phyloP scores from a whole-genome alignment of 768 basidiomycete species.

The Asterophora parasitica region DNA sequence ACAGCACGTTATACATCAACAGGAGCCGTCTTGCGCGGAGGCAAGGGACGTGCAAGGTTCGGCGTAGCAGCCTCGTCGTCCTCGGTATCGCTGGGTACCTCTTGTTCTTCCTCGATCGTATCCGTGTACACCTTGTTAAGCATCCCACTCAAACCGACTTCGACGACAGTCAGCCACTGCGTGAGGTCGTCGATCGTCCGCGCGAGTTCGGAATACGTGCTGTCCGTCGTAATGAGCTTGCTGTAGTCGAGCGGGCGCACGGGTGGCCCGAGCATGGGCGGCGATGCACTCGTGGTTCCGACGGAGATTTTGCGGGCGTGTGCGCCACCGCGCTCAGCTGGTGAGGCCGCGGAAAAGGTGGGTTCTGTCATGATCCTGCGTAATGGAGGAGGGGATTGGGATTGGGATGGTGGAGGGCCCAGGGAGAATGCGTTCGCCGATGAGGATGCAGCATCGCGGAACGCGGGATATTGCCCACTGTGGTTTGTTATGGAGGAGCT shows the following conservation, averaged over 20 bases:
- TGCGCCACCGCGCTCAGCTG: constrained; percentile 6
- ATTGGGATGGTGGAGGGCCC: constrained; percentile 28
- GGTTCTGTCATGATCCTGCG: constrained; percentile 16
- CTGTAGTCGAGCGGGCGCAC: constrained; percentile 70
- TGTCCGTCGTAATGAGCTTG: constrained; percentile 47
- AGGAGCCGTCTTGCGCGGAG: constrained; percentile 1
- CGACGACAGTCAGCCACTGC: constrained; percentile 71
- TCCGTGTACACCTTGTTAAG: constrained; percentile 49
- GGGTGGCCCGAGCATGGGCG: constrained; percentile 34
- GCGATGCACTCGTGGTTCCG: constrained; percentile 21
- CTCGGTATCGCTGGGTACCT: constrained; percentile 23
- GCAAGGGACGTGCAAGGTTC: not conserved
- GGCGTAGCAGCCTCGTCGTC: constrained; percentile 9
- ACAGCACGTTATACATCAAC: constrained; percentile 1
- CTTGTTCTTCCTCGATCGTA: constrained; percentile 64
- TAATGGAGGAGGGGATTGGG: constrained; percentile 27
- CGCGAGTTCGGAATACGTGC: constrained; percentile 65
- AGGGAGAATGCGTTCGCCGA: constrained; percentile 29
- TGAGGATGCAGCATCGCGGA: constrained; percentile 19
- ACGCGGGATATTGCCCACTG: constrained; percentile 14
- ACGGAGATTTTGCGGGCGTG: constrained; percentile 19
- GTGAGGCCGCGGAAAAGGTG: constrained; percentile 20
- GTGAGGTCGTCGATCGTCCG: constrained; percentile 70
- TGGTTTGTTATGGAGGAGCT: constrained; percentile 21
- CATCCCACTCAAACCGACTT: constrained; percentile 63